Evolutionary conservation across 345 rosid genomes (phyloP), one percentile per base, ranked within the genome.

Genomic region (Litchi chinensis): DNA sequence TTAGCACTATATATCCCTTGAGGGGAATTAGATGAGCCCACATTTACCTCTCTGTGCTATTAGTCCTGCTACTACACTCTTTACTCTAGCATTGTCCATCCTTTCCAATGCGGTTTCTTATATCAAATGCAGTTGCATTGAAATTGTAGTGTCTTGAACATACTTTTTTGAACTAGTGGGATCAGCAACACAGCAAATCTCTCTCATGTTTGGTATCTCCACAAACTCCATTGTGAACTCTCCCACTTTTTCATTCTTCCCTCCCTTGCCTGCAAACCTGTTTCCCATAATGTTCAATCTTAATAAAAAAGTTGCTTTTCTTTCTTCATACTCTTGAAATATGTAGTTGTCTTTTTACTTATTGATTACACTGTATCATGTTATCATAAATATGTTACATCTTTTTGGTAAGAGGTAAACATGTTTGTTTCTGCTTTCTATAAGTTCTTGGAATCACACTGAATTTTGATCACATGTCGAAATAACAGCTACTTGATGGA

Each of bases 171-270:
- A 63, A 74, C 82, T 86, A 26, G 65, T 81, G 0, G 94, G 87
- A 68, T 90, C 91, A 46, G 88, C 87, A 65, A 79, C 83, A 93
- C 97, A 88, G 46, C 72, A 82, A 26, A 90, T 93, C 86, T 93
- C 92, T 32, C 97, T 88, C 83, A 94, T 79, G 77, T 93, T 91
- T 21, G 97, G 95, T 7, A 94, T 90, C 85, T 88, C 92, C n/a
- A 89, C 93, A 75, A 87, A 90, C 8, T 80, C 86, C 90, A 91
- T 80, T 5, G 91, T 84, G 69, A 91, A 87, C 60, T 91, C 93
- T 1, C 96, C 96, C 1, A 84, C 78, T 86, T 94, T 93, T 85
- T 86, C 88, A 21, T 89, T 67, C 54, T 68, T 80, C 21, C 95
- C 95, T 56, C 92, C 83, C 74, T 81, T 91, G 24, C 92, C 97